Evolutionary conservation across 331 rosid genomes (phyloP), one percentile per base, ranked within the genome.

Genomic region (Quercus tomentella): DNA sequence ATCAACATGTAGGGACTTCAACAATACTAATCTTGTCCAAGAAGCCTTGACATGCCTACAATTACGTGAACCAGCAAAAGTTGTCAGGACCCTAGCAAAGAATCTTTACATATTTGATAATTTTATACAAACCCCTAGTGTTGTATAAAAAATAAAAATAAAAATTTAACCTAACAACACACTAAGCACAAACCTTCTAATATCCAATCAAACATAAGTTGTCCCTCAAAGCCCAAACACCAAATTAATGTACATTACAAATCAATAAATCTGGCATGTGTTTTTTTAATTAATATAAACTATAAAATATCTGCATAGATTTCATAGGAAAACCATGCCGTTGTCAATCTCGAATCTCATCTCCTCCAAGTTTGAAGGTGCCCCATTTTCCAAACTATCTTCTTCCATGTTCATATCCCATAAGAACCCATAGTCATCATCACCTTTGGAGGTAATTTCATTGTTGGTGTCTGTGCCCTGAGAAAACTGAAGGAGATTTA

Each of bases 321-420:
- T 80, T 86, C 78, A 90, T 63, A 91, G 79, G 79, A 90, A 77
- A 58, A 84, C 87, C 91, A 86, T 82, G 77, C 85, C 82, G 68
- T 80, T 87, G 62, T 89, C 92, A 80, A 86, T 80, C 62, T 93
- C 90, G 76, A 91, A 91, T 79, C 91, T 86, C 77, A 91, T 85
- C 22, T 85, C 92, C 3, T 87, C 93, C 84, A 87, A 57, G 71
- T 86, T 45, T 7, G 88, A 78, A 16, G 84, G 70, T 30, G 83
- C 89, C 2, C 77, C 86, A 61, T 84, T 80, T 31, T 83, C 92
- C 73, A 87, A 84, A 86, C 88, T 74, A 17, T 76, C 82, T 33
- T 86, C 91, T 67, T 90, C 90, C 25, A 90, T 45, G 33, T 86
- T 91, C 91, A 89, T 86, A 76, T 89, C 92, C 98, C 98, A 93